Conservation (phyloP, 805 yeast species). For the Yarrowia deformans region DNA sequence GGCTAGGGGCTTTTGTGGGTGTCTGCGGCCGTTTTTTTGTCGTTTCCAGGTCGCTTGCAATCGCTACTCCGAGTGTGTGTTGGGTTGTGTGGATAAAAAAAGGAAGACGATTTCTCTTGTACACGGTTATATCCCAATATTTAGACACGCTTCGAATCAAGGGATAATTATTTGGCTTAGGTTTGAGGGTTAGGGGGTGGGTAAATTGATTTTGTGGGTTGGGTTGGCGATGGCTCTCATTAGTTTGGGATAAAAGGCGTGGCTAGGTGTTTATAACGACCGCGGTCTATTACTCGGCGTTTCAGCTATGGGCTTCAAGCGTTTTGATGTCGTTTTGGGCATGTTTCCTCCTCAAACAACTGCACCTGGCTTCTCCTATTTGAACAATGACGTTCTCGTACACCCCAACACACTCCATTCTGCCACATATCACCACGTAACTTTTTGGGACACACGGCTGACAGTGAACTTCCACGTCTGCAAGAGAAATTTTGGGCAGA, state of each 20-base stretch:
- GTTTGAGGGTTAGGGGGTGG: conserved; percentile 31
- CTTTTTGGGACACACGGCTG: conserved; percentile 28
- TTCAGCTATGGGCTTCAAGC: no score
- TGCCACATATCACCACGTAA: conserved; percentile 20
- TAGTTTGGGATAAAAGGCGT: no score
- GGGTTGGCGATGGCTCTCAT: background rate
- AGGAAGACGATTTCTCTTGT: conserved; percentile 8
- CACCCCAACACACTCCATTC: background rate
- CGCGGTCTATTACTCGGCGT: no score
- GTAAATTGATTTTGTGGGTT: conserved; percentile 1
- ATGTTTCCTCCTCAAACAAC: no score
- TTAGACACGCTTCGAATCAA: conserved; percentile 28
- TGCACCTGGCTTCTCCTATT: no score
- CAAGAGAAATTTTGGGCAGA: background rate
- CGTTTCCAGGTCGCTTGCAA: background rate
- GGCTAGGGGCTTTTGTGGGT: background rate
- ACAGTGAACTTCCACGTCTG: conserved; percentile 1
- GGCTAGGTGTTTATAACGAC: no score
- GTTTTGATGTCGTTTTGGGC: no score
- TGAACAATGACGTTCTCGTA: background rate
- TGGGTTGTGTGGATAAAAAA: background rate
- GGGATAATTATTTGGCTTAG: conserved; percentile 37
- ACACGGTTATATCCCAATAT: background rate
- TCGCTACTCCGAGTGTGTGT: conserved; percentile 2
- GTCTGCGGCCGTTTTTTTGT: background rate